These are phyloP conservation scores for Phytophthora pistaciae DNA, from an alignment of 352 stramenopile species.

Conservation along the genomic window DNA sequence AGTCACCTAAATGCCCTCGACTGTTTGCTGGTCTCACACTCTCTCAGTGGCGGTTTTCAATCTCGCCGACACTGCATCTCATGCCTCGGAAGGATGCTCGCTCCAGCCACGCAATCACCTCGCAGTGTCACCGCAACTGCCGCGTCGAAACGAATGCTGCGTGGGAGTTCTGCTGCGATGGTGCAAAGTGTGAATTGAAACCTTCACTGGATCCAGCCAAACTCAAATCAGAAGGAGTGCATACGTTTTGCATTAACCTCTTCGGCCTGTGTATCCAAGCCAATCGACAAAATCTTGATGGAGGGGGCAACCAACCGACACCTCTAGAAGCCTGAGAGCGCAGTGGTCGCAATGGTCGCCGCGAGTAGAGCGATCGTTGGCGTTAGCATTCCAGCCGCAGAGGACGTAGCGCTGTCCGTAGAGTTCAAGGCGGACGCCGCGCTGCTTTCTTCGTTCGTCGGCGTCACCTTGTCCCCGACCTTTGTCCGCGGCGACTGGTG, in stretches of 20 bases:
- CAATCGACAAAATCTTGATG: neutral
- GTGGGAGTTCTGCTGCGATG: conserved; percentile 21
- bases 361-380: neutral
- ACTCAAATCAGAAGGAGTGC: neutral
- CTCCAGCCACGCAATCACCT: neutral
- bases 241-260: neutral
- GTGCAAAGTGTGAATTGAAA: conserved; percentile 28
- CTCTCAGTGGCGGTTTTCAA: neutral
- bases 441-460: conserved; percentile 34
- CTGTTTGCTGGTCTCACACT: neutral
- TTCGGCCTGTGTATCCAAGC: neutral
- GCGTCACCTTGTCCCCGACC: conserved; percentile 36
- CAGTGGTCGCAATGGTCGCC: neutral
- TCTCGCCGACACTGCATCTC: conserved; percentile 9
- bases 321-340: conserved; percentile 10
- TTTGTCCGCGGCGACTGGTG: conserved; percentile 34
- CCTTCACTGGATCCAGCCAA: neutral
- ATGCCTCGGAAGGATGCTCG: conserved; percentile 18
- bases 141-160: conserved; percentile 25
- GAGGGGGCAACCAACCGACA: neutral
- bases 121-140: conserved; percentile 3
- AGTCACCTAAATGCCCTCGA: neutral
- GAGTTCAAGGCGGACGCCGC: conserved; percentile 15
- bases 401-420: conserved; percentile 12
- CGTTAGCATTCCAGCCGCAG: neutral